phyloP scores from a whole-genome alignment of 352 stramenopile genomes.

The Phytophthora sansomeana region DNA sequence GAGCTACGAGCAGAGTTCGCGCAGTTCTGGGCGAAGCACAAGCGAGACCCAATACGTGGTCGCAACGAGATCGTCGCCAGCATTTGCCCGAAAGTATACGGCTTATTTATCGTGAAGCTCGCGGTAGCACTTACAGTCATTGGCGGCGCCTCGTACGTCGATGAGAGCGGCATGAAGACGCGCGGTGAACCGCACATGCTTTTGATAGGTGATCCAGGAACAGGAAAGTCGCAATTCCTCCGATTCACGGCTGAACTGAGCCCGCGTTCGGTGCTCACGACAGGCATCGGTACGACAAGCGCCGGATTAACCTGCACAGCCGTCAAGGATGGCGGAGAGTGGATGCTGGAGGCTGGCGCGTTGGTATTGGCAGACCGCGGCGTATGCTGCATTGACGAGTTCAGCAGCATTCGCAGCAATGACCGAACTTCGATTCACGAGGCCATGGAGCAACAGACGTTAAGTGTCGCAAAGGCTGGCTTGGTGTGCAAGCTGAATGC shows the following conservation, averaged over 20 bases:
- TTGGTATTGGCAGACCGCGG: conserved; percentile 92
- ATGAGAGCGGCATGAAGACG: conserved; percentile 79
- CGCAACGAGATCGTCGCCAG: conserved; percentile 94
- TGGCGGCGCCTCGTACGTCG: conserved; percentile 83
- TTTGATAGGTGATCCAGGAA: conserved; percentile 80
- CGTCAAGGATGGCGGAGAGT: conserved; percentile 96
- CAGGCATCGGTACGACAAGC: conserved; percentile 96
- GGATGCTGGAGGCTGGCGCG: conserved; percentile 96
- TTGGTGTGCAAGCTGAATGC: conserved; percentile 98
- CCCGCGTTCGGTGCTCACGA: conserved; percentile 96
- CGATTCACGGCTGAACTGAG: conserved; percentile 95
- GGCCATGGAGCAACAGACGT: conserved; percentile 98
- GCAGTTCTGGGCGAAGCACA: conserved; percentile 87
- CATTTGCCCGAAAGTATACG: conserved; percentile 96
- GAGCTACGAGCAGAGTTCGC: conserved; percentile 92
- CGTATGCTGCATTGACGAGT: conserved; percentile 98
- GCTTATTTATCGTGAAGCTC: conserved; percentile 94
- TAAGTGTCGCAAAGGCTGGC: conserved; percentile 97
- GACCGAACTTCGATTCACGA: conserved; percentile 96
- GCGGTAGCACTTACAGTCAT: conserved; percentile 94
- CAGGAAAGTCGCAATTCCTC: conserved; percentile 96
- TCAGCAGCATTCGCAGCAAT: conserved; percentile 95
- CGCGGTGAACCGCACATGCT: conserved; percentile 89
- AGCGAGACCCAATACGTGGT: conserved; percentile 55
- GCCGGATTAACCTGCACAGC: conserved; percentile 97